A percentile compares a stretch with the other conserved stretches of the same genome.
Evolutionary conservation across 495 filamentous ascomycete species (phyloP).

Genomic region (Trichoderma gamsii): DNA sequence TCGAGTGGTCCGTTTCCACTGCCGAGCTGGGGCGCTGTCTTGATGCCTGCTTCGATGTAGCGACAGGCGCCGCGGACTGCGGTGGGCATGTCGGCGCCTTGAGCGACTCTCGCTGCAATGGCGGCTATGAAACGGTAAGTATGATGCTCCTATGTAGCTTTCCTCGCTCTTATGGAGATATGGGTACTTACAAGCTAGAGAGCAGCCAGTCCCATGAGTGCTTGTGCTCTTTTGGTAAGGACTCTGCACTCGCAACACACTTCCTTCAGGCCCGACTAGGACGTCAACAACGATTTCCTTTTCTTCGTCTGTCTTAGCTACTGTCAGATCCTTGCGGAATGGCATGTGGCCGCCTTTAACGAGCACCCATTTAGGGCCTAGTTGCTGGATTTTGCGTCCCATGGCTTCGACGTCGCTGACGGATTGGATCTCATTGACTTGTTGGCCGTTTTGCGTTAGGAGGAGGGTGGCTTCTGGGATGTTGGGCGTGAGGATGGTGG

Average conservation of each 20-base stretch:
- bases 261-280: conserved; percentile 51
- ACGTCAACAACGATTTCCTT: conserved; percentile 66
- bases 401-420: conserved; percentile 58
- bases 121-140: conserved; percentile 49
- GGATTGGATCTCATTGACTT: conserved; percentile 43
- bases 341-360: conserved; percentile 93
- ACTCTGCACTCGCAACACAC: conserved; percentile 55
- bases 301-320: conserved; percentile 50
- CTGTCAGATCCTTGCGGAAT: conserved; percentile 53
- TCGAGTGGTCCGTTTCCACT: conserved; percentile 85
- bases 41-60: conserved; percentile 83
- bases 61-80: conserved; percentile 67
- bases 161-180: background rate
- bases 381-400: conserved; percentile 55
- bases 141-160: background rate
- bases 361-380: conserved; percentile 75
- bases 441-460: conserved; percentile 52
- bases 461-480: conserved; percentile 80
- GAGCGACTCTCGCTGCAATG: conserved; percentile 79
- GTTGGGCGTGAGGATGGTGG: conserved; percentile 85
- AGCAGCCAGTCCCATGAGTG: conserved; percentile 95
- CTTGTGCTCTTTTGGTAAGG: conserved; percentile 64
- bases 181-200: conserved; percentile 69
- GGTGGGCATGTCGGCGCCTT: conserved; percentile 47
- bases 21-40: conserved; percentile 64